Conservation (phyloP, 2,329 filamentous ascomycete genomes). For the Colletotrichum phormii region DNA sequence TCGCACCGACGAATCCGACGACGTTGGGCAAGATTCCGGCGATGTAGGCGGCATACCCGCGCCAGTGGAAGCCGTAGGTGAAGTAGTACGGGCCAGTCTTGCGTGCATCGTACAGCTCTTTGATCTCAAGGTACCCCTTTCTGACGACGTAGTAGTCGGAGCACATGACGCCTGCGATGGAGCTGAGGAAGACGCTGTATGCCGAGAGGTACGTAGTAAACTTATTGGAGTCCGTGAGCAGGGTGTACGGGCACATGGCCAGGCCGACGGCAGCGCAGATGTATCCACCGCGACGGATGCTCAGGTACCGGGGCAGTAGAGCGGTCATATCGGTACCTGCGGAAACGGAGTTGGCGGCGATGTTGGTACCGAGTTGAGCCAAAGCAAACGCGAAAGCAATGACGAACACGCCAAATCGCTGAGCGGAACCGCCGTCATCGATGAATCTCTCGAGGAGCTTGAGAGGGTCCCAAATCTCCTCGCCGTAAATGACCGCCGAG, state of each 20-base stretch:
- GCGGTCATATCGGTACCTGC: slow-evolving; percentile 87
- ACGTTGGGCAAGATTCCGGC: slow-evolving; percentile 89
- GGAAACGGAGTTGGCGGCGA: slow-evolving; percentile 87
- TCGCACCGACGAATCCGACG: slow-evolving; percentile 87
- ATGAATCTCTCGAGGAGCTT: slow-evolving; percentile 75
- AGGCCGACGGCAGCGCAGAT: slow-evolving; percentile 84
- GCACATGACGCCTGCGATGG: slow-evolving; percentile 91
- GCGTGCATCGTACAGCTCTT: slow-evolving; percentile 81
- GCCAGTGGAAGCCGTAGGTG: slow-evolving; percentile 81
- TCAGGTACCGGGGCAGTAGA: slow-evolving; percentile 81
- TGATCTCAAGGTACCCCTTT: slow-evolving; percentile 82
- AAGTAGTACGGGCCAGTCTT: slow-evolving; percentile 78
- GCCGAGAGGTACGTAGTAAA: slow-evolving; percentile 94
- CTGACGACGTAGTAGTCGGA: slow-evolving; percentile 90
- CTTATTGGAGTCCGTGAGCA: slow-evolving; percentile 79
- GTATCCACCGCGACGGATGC: slow-evolving; percentile 88
- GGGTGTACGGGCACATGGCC: slow-evolving; percentile 88
- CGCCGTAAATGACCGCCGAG: slow-evolving; percentile 74
- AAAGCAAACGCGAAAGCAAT: slow-evolving; percentile 78
- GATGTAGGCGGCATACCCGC: slow-evolving; percentile 85
- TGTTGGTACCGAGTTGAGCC: slow-evolving; percentile 87
- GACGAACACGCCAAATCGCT: slow-evolving; percentile 81
- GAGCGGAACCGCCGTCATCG: slow-evolving; percentile 73
- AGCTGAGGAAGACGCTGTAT: slow-evolving; percentile 94
- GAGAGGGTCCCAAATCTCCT: slow-evolving; percentile 79